These are phyloP conservation scores for Fusarium sp. DNA, from an alignment of 2,329 filamentous ascomycete species.

Conservation along the genomic window DNA sequence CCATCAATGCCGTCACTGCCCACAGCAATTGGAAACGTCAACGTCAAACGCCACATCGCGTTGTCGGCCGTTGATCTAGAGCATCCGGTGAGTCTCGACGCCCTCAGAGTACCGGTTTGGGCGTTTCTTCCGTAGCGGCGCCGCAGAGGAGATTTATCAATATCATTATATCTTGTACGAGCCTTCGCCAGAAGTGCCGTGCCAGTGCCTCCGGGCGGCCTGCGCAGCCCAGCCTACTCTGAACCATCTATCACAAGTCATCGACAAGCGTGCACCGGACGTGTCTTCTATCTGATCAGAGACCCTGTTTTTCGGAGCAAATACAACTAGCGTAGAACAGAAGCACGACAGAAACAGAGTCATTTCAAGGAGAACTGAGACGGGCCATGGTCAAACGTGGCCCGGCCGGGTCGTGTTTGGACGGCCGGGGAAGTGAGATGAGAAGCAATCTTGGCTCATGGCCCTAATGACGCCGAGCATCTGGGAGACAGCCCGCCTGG, in stretches of 20 bases:
- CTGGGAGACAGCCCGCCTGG: constrained; percentile 16
- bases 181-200: background rate
- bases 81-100: background rate
- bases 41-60: constrained; percentile 31
- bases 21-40: constrained; percentile 9
- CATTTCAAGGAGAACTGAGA: constrained; percentile 6
- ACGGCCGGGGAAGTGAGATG: constrained; percentile 21
- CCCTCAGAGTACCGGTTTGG: constrained; percentile 10
- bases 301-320: constrained; percentile 11
- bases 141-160: constrained; percentile 10
- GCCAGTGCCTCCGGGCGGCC: background rate
- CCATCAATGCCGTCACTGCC: background rate
- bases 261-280: background rate
- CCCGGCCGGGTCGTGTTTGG: constrained; percentile 12
- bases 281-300: background rate
- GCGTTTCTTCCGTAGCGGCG: constrained; percentile 20
- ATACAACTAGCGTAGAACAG: constrained; percentile 22
- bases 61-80: constrained; percentile 20
- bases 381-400: constrained; percentile 7
- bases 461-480: constrained; percentile 21
- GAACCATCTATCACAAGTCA: background rate
- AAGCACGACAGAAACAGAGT: constrained; percentile 13
- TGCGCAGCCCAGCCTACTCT: background rate
- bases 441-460: constrained; percentile 23
- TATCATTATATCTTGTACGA: background rate